Evolutionary conservation across 2,329 filamentous ascomycete species (phyloP).

Genomic region (Tolypocladium pustulatum): DNA sequence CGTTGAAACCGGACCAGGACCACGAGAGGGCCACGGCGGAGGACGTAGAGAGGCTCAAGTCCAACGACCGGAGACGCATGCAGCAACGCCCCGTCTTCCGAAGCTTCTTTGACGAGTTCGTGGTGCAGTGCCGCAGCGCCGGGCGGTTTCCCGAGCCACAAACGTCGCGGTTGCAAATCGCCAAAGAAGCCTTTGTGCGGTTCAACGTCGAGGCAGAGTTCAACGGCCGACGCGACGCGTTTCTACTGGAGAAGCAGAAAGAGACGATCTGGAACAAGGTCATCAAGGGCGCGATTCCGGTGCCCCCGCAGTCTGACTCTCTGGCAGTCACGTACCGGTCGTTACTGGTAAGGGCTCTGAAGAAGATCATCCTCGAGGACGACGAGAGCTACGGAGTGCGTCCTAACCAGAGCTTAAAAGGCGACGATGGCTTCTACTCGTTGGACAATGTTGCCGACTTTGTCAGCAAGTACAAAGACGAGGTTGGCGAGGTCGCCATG

Average conservation of each 20-base stretch:
- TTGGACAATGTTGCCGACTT: conserved; percentile 30
- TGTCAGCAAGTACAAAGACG: conserved; percentile 25
- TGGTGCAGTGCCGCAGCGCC: conserved; percentile 38
- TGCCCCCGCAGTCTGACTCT: conserved; percentile 11
- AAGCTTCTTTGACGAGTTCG: conserved; percentile 51
- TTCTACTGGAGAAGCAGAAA: conserved; percentile 26
- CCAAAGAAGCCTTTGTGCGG: conserved; percentile 37
- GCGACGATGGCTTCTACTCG: conserved; percentile 31
- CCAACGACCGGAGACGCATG: conserved; percentile 48
- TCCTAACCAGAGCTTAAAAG: conserved; percentile 15
- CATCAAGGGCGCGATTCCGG: conserved; percentile 25
- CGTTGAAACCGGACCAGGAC: conserved; percentile 8
- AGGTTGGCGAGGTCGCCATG: conserved; percentile 24
- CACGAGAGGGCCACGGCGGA: conserved; percentile 6
- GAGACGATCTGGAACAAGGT: conserved; percentile 33
- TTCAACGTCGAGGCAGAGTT: conserved; percentile 41
- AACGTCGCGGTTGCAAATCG: conserved; percentile 32
- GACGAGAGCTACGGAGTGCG: conserved; percentile 26
- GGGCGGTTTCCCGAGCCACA: conserved; percentile 20
- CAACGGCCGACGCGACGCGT: conserved; percentile 27
- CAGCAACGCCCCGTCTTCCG: conserved; percentile 44
- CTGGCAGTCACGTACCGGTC: conserved; percentile 19
- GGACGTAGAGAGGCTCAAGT: conserved; percentile 28
- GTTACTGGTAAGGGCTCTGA: conserved; percentile 30
- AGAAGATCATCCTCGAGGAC: conserved; percentile 36